Evolutionary conservation across 192 early-diverging fungal genomes (phyloP).

Genomic region (Mortierella antarctica): DNA sequence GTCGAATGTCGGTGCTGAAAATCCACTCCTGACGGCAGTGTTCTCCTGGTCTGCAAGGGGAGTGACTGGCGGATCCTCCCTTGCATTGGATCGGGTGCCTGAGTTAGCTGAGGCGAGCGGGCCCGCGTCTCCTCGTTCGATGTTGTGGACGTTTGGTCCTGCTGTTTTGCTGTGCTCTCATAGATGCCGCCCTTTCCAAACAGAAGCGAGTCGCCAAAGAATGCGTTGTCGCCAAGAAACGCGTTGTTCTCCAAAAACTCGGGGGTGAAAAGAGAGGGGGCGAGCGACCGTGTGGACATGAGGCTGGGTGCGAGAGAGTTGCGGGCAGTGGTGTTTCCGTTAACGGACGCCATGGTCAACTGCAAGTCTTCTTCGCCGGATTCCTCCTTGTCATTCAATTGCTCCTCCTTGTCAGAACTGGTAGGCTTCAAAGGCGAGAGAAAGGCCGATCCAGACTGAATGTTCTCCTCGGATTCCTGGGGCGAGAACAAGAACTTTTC

Average conservation of each 20-base stretch:
- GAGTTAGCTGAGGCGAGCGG: slow-evolving; percentile 1
- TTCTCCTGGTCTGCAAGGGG: slow-evolving; percentile 3
- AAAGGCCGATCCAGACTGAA: slow-evolving; percentile 32
- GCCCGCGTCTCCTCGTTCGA: not conserved
- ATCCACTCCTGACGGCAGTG: not conserved
- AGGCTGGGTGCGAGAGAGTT: slow-evolving; percentile 30
- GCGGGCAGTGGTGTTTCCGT: not conserved
- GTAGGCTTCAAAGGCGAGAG: slow-evolving; percentile 27
- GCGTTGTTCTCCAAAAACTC: slow-evolving; percentile 42
- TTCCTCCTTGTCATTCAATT: slow-evolving; percentile 20
- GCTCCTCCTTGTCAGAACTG: slow-evolving; percentile 18
- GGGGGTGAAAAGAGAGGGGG: slow-evolving; percentile 35
- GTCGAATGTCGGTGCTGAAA: not conserved
- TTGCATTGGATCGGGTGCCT: not conserved
- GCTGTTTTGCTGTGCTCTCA: slow-evolving; percentile 2
- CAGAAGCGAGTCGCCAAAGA: slow-evolving; percentile 38
- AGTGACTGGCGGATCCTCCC: not conserved
- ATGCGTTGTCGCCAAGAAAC: slow-evolving; percentile 27
- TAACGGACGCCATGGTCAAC: not conserved
- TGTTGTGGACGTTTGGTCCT: not conserved
- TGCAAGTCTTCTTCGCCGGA: slow-evolving; percentile 27
- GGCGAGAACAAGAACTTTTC: slow-evolving; percentile 30
- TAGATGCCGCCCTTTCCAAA: slow-evolving; percentile 45
- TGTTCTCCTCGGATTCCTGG: slow-evolving; percentile 16
- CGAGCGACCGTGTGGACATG: slow-evolving; percentile 16